A percentile compares a stretch with the other conserved stretches of the same genome.
These are phyloP conservation scores for Rosa multiflora DNA, from an alignment of 306 rosid genomes.

Conservation along the genomic window DNA sequence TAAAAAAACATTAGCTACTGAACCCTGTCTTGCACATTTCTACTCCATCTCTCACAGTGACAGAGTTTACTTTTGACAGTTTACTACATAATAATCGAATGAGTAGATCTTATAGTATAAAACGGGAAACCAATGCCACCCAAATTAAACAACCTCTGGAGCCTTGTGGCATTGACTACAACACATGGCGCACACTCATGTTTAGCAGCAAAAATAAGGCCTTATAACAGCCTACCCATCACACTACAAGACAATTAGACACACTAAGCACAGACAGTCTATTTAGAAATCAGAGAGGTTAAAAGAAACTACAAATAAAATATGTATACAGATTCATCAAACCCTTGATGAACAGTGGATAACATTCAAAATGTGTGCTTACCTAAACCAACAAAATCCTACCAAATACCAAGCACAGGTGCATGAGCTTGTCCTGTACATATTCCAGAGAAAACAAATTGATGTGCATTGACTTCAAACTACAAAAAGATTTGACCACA, in stretches of 20 bases:
- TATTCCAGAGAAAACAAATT: neutral
- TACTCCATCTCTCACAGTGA: neutral
- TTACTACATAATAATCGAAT: neutral
- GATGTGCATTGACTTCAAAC: neutral
- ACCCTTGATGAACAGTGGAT: neutral
- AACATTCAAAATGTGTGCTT: neutral
- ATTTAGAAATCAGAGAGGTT: neutral
- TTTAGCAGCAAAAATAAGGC: neutral
- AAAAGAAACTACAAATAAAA: neutral
- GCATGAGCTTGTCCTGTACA: neutral
- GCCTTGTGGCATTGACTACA: neutral
- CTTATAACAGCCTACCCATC: neutral
- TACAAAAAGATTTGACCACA: neutral
- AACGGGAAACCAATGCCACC: neutral
- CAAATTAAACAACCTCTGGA: neutral
- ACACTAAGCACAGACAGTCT: neutral
- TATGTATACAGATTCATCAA: neutral
- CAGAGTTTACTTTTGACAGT: neutral
- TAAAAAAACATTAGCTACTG: neutral
- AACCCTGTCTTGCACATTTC: neutral
- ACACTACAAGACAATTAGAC: neutral
- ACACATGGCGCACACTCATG: neutral
- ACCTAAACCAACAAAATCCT: neutral
- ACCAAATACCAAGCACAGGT: neutral
- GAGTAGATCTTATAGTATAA: neutral